Percentiles rank a stretch among this genome's conserved stretches.
phyloP scores from a whole-genome alignment of 1,284 basidiomycete species.

The Cutaneotrichosporon mucoides region DNA sequence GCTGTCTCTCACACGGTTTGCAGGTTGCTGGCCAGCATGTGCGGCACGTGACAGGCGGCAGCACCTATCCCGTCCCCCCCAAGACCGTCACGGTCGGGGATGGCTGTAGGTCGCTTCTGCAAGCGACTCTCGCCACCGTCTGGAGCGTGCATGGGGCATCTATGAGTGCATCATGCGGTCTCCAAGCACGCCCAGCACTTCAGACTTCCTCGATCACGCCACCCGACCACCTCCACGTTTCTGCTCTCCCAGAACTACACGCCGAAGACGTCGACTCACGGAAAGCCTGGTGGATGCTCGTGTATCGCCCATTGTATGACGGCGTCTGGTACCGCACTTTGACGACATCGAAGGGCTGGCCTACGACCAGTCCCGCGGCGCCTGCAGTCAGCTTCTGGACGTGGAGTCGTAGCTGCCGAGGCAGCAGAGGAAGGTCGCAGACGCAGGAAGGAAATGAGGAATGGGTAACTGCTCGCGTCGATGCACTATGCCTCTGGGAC shows the following conservation, averaged over 20 bases:
- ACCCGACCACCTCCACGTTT: neutral
- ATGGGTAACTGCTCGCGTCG: no score
- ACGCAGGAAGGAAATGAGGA: neutral
- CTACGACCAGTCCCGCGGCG: constrained; percentile 47
- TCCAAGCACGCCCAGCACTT: neutral
- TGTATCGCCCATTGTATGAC: constrained; percentile 40
- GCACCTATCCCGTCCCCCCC: no score
- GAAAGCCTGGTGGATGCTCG: constrained; percentile 40
- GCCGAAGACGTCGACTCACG: constrained; percentile 24
- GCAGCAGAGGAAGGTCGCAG: neutral
- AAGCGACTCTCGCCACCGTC: no score
- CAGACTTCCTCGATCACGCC: neutral
- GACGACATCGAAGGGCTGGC: constrained; percentile 50
- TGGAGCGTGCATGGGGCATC: no score
- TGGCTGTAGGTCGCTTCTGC: no score
- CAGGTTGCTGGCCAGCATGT: no score
- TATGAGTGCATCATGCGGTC: no score
- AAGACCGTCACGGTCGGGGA: no score
- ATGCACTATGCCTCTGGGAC: no score
- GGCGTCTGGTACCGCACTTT: constrained; percentile 49
- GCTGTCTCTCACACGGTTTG: no score
- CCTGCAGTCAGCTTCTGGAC: constrained; percentile 26
- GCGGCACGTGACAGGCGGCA: neutral
- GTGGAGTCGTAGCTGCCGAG: no score
- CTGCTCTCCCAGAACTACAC: neutral